These are phyloP conservation scores for Metschnikowia cerradonensis DNA, from an alignment of 805 yeast genomes.

Conservation along the genomic window DNA sequence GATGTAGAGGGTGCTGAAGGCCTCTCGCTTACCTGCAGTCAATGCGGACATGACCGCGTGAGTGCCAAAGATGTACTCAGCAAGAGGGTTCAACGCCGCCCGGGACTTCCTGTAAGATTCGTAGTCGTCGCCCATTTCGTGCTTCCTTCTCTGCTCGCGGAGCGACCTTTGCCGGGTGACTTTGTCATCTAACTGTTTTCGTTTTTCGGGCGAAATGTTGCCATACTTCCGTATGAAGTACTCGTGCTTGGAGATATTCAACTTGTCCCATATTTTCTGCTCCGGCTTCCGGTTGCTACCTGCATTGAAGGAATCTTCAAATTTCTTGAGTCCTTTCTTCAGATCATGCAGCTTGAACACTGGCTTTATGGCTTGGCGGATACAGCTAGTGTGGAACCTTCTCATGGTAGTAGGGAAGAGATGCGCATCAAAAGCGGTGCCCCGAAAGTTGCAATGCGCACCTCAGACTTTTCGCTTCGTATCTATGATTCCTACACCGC, in stretches of 20 bases:
- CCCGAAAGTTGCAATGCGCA: background rate
- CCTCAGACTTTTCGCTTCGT: background rate
- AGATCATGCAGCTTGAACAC: constrained; percentile 10
- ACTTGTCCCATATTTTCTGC: constrained; percentile 64
- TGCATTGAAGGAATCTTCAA: constrained; percentile 46
- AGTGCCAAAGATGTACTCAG: constrained; percentile 74
- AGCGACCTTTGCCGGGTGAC: constrained; percentile 30
- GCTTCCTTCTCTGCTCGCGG: constrained; percentile 22
- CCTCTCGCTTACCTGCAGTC: constrained; percentile 48
- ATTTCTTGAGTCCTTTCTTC: constrained; percentile 9
- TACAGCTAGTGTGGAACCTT: constrained; percentile 12
- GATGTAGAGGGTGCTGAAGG: constrained; percentile 48
- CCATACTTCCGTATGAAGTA: constrained; percentile 63
- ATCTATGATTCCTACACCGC: background rate
- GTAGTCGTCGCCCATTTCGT: constrained; percentile 18
- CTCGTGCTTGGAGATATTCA: constrained; percentile 55
- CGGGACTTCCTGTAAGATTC: constrained; percentile 8
- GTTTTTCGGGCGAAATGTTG: constrained; percentile 54
- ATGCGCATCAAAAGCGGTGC: background rate
- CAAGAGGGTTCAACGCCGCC: constrained; percentile 38
- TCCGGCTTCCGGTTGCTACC: constrained; percentile 14
- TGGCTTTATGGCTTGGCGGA: constrained; percentile 8
- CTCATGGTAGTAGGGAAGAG: constrained; percentile 7
- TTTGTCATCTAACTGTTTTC: constrained; percentile 26
- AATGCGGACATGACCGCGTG: constrained; percentile 73